Percentiles rank a stretch among this genome's conserved stretches.
Conservation (phyloP, 1,139 yeast species). For the Scheffersomyces stambukii region DNA sequence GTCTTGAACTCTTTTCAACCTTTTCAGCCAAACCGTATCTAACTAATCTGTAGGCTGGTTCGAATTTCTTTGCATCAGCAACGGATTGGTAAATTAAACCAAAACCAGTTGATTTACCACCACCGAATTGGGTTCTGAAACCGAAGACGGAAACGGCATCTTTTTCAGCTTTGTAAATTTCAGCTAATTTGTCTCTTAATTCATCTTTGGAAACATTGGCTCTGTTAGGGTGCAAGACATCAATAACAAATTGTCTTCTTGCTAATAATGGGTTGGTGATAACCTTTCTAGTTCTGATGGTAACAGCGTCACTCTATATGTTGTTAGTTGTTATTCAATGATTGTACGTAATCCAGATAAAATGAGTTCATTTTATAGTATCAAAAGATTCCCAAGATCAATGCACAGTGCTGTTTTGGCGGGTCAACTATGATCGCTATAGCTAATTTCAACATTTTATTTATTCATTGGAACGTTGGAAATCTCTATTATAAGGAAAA, state of each 20-base stretch:
- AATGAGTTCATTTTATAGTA: too few species aligned
- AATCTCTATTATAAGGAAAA: too few species aligned
- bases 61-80: constrained; percentile 97
- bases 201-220: constrained; percentile 99
- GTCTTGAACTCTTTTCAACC: constrained; percentile 98
- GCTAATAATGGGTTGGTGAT: constrained; percentile 99
- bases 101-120: constrained; percentile 99
- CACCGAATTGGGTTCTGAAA: constrained; percentile 99
- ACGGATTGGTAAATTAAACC: constrained; percentile 98
- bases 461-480: too few species aligned
- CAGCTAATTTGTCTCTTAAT: constrained; percentile 96
- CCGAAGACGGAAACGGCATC: constrained; percentile 98
- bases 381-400: too few species aligned
- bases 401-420: too few species aligned
- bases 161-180: constrained; percentile 96
- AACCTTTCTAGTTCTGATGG: constrained; percentile 99
- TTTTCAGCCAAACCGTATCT: constrained; percentile 97
- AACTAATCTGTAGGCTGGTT: constrained; percentile 98
- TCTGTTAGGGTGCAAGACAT: constrained; percentile 99
- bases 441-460: too few species aligned
- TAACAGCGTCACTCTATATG: constrained; percentile 98
- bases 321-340: too few species aligned
- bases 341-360: too few species aligned
- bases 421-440: too few species aligned
- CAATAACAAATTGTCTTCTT: constrained; percentile 99